A percentile compares a stretch with the other conserved stretches of the same genome.
phyloP scores from a whole-genome alignment of 176 grass and related monocot species.

The Oryza punctata region DNA sequence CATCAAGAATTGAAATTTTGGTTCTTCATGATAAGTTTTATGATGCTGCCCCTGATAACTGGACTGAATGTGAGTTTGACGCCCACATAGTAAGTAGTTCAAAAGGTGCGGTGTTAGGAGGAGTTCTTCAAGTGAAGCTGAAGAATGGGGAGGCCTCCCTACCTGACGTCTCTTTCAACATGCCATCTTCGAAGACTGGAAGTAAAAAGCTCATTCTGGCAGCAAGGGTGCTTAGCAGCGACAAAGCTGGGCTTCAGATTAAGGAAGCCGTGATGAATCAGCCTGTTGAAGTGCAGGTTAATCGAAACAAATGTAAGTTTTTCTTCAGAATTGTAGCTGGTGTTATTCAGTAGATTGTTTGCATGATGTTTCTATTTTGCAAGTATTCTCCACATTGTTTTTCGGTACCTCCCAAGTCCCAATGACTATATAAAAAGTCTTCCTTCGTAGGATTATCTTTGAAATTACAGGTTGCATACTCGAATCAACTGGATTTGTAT shows the following conservation, averaged over 20 bases:
- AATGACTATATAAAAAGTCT: too few species aligned
- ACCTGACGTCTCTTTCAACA: not conserved
- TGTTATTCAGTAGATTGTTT: too few species aligned
- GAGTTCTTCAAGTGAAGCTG: not conserved
- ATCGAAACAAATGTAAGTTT: too few species aligned
- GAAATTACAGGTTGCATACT: too few species aligned
- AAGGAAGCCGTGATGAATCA: not conserved
- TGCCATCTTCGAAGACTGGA: not conserved
- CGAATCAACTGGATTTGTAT: too few species aligned
- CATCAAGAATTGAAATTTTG: not conserved
- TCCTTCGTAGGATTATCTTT: too few species aligned
- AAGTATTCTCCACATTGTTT: too few species aligned
- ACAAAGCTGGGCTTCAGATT: not conserved
- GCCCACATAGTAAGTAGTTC: not conserved
- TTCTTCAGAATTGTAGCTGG: too few species aligned
- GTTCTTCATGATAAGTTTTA: not conserved
- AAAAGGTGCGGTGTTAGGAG: not conserved
- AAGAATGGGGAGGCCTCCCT: not conserved
- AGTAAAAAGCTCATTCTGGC: not conserved
- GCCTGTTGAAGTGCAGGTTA: too few species aligned
- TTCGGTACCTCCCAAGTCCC: too few species aligned
- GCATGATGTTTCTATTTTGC: too few species aligned
- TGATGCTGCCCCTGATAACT: not conserved
- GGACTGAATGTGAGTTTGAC: not conserved
- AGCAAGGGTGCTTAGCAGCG: not conserved